Evolutionary conservation across 495 filamentous ascomycete species (phyloP).

Genomic region (Poronia punctata): DNA sequence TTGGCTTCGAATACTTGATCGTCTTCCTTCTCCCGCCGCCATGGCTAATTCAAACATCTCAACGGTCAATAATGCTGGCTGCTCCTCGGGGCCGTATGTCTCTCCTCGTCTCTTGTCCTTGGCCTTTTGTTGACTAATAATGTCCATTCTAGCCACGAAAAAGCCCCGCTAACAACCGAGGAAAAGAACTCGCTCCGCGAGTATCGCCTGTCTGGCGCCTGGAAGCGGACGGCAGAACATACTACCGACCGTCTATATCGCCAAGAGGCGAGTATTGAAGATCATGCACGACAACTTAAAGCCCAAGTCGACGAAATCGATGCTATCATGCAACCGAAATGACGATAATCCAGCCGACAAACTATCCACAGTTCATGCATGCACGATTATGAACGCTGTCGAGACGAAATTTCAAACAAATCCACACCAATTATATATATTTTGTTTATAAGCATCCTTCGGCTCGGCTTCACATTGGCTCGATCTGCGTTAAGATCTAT

Average conservation of each 20-base stretch:
- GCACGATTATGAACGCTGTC: background rate
- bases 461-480: too few relatives aligned
- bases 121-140: background rate
- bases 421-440: too few relatives aligned
- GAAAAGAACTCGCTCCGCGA: conserved; percentile 1
- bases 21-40: background rate
- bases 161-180: background rate
- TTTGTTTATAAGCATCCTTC: too few relatives aligned
- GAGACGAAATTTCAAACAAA: too few relatives aligned
- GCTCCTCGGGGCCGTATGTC: conserved; percentile 6
- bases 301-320: background rate
- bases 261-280: background rate
- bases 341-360: background rate
- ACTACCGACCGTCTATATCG: conserved; percentile 1
- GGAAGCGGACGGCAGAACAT: conserved; percentile 1
- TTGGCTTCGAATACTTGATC: background rate
- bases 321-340: background rate
- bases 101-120: background rate
- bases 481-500: too few relatives aligned
- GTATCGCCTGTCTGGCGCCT: background rate
- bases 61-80: conserved; percentile 1
- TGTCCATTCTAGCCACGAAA: background rate
- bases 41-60: conserved; percentile 2
- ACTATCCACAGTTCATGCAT: background rate
- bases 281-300: conserved; percentile 1